Evolutionary conservation across 2,329 filamentous ascomycete species (phyloP).

Genomic region (Chaetoscypha palmicola): DNA sequence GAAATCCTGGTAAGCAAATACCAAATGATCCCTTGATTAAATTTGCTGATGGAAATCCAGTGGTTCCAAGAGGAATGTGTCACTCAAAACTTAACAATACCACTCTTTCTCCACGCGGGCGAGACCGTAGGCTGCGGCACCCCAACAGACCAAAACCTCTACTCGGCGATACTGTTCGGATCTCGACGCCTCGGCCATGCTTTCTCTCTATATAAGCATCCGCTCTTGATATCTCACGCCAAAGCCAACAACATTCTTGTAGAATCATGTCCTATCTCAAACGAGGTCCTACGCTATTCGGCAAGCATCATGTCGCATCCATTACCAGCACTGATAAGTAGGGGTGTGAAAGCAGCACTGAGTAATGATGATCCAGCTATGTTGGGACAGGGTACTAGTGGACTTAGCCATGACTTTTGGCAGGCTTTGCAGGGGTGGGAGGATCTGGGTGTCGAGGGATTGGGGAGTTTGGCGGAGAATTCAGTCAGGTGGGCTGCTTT

Average conservation of each 20-base stretch:
- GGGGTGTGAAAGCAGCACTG: conserved; percentile 74
- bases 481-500: conserved; percentile 81
- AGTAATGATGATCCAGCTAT: conserved; percentile 86
- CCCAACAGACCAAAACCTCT: conserved; percentile 66
- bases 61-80: conserved; percentile 82
- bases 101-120: conserved; percentile 91
- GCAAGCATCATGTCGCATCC: conserved; percentile 68
- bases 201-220: conserved; percentile 82
- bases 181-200: conserved; percentile 81
- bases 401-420: conserved; percentile 87
- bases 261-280: conserved; percentile 82
- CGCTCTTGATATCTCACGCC: conserved; percentile 74
- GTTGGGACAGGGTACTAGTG: conserved; percentile 72
- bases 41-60: no score
- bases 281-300: conserved; percentile 76
- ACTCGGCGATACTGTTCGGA: conserved; percentile 76
- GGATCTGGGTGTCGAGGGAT: conserved; percentile 74
- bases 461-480: conserved; percentile 70
- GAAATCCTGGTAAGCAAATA: conserved; percentile 58
- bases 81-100: conserved; percentile 66
- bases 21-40: no score
- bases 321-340: conserved; percentile 70
- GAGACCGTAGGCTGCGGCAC: conserved; percentile 72
- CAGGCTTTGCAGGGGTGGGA: conserved; percentile 84
- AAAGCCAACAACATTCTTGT: conserved; percentile 78